These are phyloP conservation scores for Mycena haematopus DNA, from an alignment of 768 basidiomycete species.

Conservation along the genomic window DNA sequence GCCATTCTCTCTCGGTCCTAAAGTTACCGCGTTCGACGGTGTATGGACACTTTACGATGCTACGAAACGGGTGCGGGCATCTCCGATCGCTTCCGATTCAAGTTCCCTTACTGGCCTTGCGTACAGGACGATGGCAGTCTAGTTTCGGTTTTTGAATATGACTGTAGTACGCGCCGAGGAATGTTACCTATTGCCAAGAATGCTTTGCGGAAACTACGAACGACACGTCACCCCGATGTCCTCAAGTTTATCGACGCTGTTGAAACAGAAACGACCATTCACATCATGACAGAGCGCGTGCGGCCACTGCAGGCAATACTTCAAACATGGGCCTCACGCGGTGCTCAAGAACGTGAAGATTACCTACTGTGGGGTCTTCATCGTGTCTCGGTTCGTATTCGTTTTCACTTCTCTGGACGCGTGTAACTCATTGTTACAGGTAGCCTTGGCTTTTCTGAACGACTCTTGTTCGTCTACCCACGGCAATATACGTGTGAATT, in stretches of 20 bases:
- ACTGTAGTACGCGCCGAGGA: constrained; percentile 64
- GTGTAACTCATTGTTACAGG: constrained; percentile 49
- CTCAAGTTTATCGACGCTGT: constrained; percentile 94
- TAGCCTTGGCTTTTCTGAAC: constrained; percentile 90
- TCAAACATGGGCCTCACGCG: constrained; percentile 65
- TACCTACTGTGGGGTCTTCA: constrained; percentile 96
- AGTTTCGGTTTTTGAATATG: constrained; percentile 94
- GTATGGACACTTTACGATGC: constrained; percentile 91
- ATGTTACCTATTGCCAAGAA: constrained; percentile 85
- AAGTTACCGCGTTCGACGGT: constrained; percentile 69
- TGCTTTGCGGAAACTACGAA: constrained; percentile 86
- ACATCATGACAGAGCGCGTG: constrained; percentile 95
- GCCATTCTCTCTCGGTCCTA: constrained; percentile 84
- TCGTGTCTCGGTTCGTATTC: constrained; percentile 75
- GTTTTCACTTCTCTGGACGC: constrained; percentile 1
- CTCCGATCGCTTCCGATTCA: constrained; percentile 2
- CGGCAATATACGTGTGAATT: constrained; percentile 74
- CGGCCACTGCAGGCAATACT: constrained; percentile 72
- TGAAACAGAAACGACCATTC: constrained; percentile 85
- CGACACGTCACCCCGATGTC: constrained; percentile 93
- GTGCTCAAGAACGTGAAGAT: constrained; percentile 74
- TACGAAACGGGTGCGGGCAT: constrained; percentile 72
- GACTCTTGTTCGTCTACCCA: constrained; percentile 83
- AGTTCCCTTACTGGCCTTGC: constrained; percentile 16
- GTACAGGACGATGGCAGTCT: constrained; percentile 83